These are phyloP conservation scores for Xylariomycetidae sp. DNA, from an alignment of 2,329 filamentous ascomycete species.

Conservation along the genomic window DNA sequence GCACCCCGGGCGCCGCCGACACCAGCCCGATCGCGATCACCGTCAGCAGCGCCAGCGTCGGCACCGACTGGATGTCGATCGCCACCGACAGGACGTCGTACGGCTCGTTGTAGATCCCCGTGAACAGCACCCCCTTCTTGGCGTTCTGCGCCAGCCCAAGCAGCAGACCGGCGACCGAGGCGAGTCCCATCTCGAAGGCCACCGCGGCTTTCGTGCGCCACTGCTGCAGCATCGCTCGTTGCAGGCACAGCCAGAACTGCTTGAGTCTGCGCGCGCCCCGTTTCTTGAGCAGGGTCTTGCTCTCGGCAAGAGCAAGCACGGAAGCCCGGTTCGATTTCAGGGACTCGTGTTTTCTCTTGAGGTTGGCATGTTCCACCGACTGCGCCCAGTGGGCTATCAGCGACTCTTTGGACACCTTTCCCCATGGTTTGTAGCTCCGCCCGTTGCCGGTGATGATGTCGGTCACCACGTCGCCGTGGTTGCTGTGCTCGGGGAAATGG, in stretches of 20 bases:
- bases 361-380: slow-evolving; percentile 20
- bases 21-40: slow-evolving; percentile 51
- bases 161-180: slow-evolving; percentile 44
- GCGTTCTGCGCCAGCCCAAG: slow-evolving; percentile 48
- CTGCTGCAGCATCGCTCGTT: slow-evolving; percentile 50
- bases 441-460: slow-evolving; percentile 57
- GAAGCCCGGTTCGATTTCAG: slow-evolving; percentile 27
- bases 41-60: slow-evolving; percentile 46
- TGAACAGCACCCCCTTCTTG: slow-evolving; percentile 46
- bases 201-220: slow-evolving; percentile 44
- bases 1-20: slow-evolving; percentile 47
- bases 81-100: slow-evolving; percentile 46
- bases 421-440: slow-evolving; percentile 38
- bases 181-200: slow-evolving; percentile 48
- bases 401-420: slow-evolving; percentile 40
- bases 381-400: slow-evolving; percentile 43
- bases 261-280: slow-evolving; percentile 42
- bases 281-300: slow-evolving; percentile 37
- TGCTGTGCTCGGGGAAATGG: slow-evolving; percentile 41
- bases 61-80: slow-evolving; percentile 42
- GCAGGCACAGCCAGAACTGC: slow-evolving; percentile 48
- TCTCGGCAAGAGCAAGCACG: slow-evolving; percentile 31
- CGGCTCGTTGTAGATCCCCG: slow-evolving; percentile 43
- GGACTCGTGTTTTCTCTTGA: slow-evolving; percentile 18
- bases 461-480: slow-evolving; percentile 53